phyloP scores from a whole-genome alignment of 306 rosid genomes.

The Leucaena leucocephala region DNA sequence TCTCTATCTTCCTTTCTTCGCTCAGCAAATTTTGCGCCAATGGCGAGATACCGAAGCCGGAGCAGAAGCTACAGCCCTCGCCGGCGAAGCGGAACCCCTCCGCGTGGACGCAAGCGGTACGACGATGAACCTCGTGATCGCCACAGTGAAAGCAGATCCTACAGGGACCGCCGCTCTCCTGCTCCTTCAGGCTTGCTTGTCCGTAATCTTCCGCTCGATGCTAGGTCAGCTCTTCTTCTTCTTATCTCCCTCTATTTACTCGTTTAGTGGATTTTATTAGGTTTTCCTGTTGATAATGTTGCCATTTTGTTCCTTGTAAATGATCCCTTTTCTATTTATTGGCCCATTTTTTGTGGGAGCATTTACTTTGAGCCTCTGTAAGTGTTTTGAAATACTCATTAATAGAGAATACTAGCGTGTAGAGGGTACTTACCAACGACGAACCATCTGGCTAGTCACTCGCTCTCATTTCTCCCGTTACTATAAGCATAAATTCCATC shows the following conservation, averaged over 20 bases:
- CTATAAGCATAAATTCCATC: neutral
- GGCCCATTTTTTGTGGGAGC: neutral
- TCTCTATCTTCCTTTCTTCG: neutral
- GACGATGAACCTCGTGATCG: constrained; percentile 76
- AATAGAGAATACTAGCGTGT: neutral
- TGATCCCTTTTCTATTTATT: neutral
- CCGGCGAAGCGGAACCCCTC: constrained; percentile 84
- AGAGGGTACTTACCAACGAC: neutral
- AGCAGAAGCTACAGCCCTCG: constrained; percentile 95
- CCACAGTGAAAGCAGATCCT: constrained; percentile 60
- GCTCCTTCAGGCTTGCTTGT: constrained; percentile 93
- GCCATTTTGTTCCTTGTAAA: too few species aligned
- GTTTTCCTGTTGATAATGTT: neutral
- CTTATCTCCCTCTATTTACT: neutral
- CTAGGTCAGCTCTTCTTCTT: constrained; percentile 53
- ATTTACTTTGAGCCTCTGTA: neutral
- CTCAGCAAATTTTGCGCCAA: constrained; percentile 17
- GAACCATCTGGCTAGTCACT: neutral
- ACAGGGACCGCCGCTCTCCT: constrained; percentile 88
- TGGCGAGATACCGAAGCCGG: constrained; percentile 86
- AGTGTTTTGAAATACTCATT: neutral
- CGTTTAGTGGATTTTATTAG: neutral
- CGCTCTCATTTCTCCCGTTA: neutral
- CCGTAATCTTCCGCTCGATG: constrained; percentile 93
- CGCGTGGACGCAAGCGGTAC: constrained; percentile 78